A percentile compares a stretch with the other conserved stretches of the same genome.
Conservation (phyloP, 2,329 filamentous ascomycete genomes). For the Colletotrichum orbiculare region DNA sequence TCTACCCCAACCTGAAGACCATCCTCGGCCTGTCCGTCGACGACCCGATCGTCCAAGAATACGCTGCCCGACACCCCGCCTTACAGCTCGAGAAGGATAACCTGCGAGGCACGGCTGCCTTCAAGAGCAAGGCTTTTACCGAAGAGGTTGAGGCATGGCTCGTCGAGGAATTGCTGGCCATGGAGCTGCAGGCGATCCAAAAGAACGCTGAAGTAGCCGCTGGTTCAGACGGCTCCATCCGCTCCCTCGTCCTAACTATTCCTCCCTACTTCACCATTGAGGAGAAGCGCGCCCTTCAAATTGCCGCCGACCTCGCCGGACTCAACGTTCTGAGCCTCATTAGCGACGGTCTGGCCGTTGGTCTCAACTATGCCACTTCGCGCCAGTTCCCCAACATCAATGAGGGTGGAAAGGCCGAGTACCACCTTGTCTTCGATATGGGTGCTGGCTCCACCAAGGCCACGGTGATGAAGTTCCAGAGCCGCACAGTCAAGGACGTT, state of each 20-base stretch:
- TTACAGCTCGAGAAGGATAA: constrained; percentile 73
- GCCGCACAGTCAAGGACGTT: constrained; percentile 87
- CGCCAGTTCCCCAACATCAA: constrained; percentile 88
- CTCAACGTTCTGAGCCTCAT: constrained; percentile 87
- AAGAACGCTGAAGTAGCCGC: constrained; percentile 88
- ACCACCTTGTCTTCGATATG: constrained; percentile 97
- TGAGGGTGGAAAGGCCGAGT: constrained; percentile 86
- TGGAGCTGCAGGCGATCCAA: constrained; percentile 93
- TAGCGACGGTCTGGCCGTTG: constrained; percentile 91
- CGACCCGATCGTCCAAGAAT: constrained; percentile 73
- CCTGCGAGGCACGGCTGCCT: constrained; percentile 76
- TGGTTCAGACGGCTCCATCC: constrained; percentile 77
- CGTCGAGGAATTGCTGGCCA: constrained; percentile 93
- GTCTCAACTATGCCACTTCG: constrained; percentile 92
- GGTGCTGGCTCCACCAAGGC: constrained; percentile 94
- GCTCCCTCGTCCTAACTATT: constrained; percentile 88
- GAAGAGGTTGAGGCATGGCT: constrained; percentile 74
- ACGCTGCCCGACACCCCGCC: constrained; percentile 80
- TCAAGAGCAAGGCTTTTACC: constrained; percentile 78
- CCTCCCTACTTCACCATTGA: constrained; percentile 91
- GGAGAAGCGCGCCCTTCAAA: constrained; percentile 86
- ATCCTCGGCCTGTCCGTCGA: constrained; percentile 80
- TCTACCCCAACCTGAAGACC: constrained; percentile 93
- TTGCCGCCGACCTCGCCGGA: constrained; percentile 88
- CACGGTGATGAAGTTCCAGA: constrained; percentile 89